phyloP scores from a whole-genome alignment of 371 early-diverging fungal genomes.

The Batrachochytrium dendrobatidis region DNA sequence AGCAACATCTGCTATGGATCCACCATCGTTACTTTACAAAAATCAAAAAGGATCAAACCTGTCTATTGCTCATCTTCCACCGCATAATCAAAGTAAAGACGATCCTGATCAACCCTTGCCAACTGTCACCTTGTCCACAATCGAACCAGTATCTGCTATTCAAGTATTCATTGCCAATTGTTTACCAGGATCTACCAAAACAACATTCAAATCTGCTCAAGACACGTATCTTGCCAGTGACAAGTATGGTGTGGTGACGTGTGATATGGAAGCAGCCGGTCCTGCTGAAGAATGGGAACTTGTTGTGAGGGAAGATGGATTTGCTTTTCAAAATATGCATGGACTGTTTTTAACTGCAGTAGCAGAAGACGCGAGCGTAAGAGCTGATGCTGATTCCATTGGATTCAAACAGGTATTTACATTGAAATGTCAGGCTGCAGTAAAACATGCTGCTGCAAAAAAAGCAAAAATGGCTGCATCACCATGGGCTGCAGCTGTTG shows the following conservation, averaged over 20 bases:
- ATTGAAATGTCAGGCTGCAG: constrained; percentile 60
- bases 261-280: constrained; percentile 68
- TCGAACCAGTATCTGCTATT: constrained; percentile 58
- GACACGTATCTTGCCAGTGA: constrained; percentile 69
- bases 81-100: constrained; percentile 22
- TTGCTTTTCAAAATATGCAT: constrained; percentile 54
- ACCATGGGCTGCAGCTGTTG: too few relatives aligned
- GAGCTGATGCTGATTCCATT: constrained; percentile 60
- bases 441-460: too few relatives aligned
- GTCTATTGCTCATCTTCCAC: constrained; percentile 26
- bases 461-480: too few relatives aligned
- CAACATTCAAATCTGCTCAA: constrained; percentile 54
- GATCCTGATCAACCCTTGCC: constrained; percentile 1
- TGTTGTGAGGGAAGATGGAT: constrained; percentile 61
- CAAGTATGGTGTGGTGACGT: constrained; percentile 71
- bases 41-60: constrained; percentile 48
- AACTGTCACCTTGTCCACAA: constrained; percentile 17
- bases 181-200: constrained; percentile 35
- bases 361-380: constrained; percentile 26
- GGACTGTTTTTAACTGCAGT: constrained; percentile 27
- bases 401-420: constrained; percentile 68
- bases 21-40: constrained; percentile 50
- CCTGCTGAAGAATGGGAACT: constrained; percentile 74
- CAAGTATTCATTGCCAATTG: constrained; percentile 61
- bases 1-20: constrained; percentile 51